A percentile compares a stretch with the other conserved stretches of the same genome.
phyloP scores from a whole-genome alignment of 2,329 filamentous ascomycete genomes.

The Erysiphe pulchra region DNA sequence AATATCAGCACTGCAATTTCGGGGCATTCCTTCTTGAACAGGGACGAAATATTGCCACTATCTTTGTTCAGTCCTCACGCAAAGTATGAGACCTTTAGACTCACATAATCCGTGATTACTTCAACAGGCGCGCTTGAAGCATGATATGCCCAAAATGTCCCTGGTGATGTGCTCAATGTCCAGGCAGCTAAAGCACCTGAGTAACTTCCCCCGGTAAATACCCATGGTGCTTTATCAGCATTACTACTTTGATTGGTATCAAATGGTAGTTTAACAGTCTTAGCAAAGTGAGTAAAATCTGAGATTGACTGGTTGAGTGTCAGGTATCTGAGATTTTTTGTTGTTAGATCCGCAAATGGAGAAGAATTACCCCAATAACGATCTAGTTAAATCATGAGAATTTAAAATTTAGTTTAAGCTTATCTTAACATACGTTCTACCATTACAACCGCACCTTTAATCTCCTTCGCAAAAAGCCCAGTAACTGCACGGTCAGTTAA shows the following conservation, averaged over 20 bases:
- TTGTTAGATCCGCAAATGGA: constrained; percentile 23
- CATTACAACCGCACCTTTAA: constrained; percentile 26
- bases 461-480: constrained; percentile 23
- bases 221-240: constrained; percentile 27
- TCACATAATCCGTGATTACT: constrained; percentile 24
- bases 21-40: constrained; percentile 29
- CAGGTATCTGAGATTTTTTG: constrained; percentile 26
- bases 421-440: constrained; percentile 21
- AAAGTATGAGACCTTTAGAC: background rate
- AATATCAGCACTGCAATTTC: constrained; percentile 29
- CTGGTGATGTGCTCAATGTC: constrained; percentile 24
- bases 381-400: constrained; percentile 13
- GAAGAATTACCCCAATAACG: constrained; percentile 31
- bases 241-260: constrained; percentile 22
- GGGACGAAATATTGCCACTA: constrained; percentile 31
- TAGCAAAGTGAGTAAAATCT: constrained; percentile 28
- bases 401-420: background rate
- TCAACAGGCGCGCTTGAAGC: constrained; percentile 28
- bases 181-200: constrained; percentile 28
- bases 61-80: background rate
- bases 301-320: constrained; percentile 27
- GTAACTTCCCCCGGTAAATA: constrained; percentile 29
- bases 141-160: constrained; percentile 34
- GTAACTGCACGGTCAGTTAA: constrained; percentile 23
- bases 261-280: constrained; percentile 25